These are phyloP conservation scores for Xanthoceras sorbifolium DNA, from an alignment of 345 rosid species.

Conservation along the genomic window DNA sequence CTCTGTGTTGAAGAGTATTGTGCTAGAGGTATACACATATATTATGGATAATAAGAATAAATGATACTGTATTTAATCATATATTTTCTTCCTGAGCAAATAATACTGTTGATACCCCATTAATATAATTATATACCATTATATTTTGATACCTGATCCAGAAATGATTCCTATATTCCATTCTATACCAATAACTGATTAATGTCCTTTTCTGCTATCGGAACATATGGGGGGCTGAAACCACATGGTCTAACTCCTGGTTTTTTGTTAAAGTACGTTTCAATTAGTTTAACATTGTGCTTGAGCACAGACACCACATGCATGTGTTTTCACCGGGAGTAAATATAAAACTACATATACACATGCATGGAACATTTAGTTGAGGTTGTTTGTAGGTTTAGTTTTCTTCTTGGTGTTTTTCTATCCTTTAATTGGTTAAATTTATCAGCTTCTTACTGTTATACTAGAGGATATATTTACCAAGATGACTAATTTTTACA, in stretches of 20 bases:
- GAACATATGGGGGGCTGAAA: background rate
- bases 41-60: background rate
- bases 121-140: background rate
- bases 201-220: background rate
- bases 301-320: background rate
- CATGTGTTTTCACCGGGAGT: background rate
- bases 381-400: background rate
- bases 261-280: constrained; percentile 5
- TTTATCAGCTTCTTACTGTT: constrained; percentile 7
- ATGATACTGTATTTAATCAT: constrained; percentile 1
- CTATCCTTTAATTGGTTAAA: constrained; percentile 3
- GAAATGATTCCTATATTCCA: background rate
- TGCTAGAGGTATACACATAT: constrained; percentile 68
- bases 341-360: background rate
- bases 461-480: constrained; percentile 18
- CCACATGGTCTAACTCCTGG: background rate
- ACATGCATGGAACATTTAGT: constrained; percentile 5
- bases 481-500: constrained; percentile 44
- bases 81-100: constrained; percentile 4
- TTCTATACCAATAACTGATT: background rate
- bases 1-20: constrained; percentile 65
- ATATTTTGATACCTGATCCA: background rate
- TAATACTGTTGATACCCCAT: background rate
- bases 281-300: constrained; percentile 1
- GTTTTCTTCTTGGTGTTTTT: constrained; percentile 16